Percentiles rank a stretch among this genome's conserved stretches.
Conservation (phyloP, 768 basidiomycete genomes). For the Boletus reticuloceps region DNA sequence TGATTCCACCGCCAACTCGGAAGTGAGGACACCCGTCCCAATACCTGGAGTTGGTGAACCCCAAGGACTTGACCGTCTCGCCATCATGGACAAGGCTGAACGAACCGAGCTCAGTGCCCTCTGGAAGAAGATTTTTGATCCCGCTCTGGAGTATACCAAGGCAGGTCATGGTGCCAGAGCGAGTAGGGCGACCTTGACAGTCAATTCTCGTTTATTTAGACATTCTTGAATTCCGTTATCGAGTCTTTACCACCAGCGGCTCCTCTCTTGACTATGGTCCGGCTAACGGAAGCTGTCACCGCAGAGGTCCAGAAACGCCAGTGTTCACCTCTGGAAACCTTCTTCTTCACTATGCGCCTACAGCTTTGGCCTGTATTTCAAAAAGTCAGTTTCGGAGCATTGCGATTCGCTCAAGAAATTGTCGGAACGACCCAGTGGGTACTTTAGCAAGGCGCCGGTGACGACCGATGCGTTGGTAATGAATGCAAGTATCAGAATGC, state of each 20-base stretch:
- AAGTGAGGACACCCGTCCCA: constrained; percentile 39
- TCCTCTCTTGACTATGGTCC: constrained; percentile 86
- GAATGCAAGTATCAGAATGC: constrained; percentile 41
- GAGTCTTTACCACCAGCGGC: constrained; percentile 74
- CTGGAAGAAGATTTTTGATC: constrained; percentile 94
- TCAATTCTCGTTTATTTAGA: constrained; percentile 35
- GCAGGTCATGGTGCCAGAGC: constrained; percentile 36
- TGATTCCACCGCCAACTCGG: constrained; percentile 49
- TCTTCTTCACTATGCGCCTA: constrained; percentile 76
- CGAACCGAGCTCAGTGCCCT: constrained; percentile 56
- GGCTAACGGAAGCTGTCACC: constrained; percentile 80
- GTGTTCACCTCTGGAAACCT: constrained; percentile 78
- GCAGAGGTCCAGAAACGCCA: constrained; percentile 72
- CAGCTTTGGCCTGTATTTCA: constrained; percentile 95
- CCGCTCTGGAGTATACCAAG: constrained; percentile 83
- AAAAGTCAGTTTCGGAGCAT: constrained; percentile 81
- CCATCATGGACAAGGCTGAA: constrained; percentile 53
- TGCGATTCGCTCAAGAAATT: constrained; percentile 79
- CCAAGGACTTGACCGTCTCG: constrained; percentile 25
- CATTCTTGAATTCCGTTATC: constrained; percentile 64
- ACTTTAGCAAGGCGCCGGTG: constrained; percentile 56
- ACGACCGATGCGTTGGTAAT: constrained; percentile 71
- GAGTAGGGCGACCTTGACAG: background rate
- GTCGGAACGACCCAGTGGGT: constrained; percentile 67
- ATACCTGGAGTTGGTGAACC: constrained; percentile 26